These are phyloP conservation scores for Pyrus communis DNA, from an alignment of 306 rosid species.

Conservation along the genomic window DNA sequence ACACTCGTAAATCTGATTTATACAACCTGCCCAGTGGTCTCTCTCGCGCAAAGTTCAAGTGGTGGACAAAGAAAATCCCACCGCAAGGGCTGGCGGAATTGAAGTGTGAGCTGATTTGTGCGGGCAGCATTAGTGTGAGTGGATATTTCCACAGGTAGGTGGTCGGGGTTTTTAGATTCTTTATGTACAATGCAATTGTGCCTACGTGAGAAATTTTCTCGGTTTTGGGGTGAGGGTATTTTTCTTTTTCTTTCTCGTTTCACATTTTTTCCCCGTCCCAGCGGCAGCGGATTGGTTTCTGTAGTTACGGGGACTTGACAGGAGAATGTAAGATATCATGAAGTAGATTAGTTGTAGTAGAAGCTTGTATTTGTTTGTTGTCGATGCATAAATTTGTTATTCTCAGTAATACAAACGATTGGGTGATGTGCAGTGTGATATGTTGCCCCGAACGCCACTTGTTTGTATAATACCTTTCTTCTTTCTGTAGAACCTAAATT, in stretches of 20 bases:
- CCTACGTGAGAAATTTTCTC: constrained; percentile 37
- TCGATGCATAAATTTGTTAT: background rate
- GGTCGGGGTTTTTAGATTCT: constrained; percentile 67
- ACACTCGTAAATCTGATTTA: constrained; percentile 63
- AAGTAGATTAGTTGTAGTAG: constrained; percentile 34
- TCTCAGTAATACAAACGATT: constrained; percentile 6
- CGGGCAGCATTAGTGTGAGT: constrained; percentile 44
- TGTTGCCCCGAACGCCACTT: too few relatives aligned
- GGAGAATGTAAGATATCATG: constrained; percentile 25
- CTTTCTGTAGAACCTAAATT: too few relatives aligned
- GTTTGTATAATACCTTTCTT: too few relatives aligned
- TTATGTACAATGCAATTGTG: constrained; percentile 67
- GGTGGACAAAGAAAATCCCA: constrained; percentile 32
- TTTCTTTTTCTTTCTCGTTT: background rate
- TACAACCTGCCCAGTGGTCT: constrained; percentile 39
- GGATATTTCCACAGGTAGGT: constrained; percentile 37
- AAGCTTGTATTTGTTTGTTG: constrained; percentile 9
- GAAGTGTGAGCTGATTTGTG: constrained; percentile 41
- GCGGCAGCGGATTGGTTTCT: constrained; percentile 28
- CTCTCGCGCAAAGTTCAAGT: constrained; percentile 23
- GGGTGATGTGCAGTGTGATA: background rate
- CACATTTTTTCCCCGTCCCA: constrained; percentile 14
- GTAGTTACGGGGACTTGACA: constrained; percentile 26
- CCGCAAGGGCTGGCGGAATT: constrained; percentile 81
- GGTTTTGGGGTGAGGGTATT: constrained; percentile 39